Conservation (phyloP, 2,329 filamentous ascomycete species). For the Geosmithia putterillii region DNA sequence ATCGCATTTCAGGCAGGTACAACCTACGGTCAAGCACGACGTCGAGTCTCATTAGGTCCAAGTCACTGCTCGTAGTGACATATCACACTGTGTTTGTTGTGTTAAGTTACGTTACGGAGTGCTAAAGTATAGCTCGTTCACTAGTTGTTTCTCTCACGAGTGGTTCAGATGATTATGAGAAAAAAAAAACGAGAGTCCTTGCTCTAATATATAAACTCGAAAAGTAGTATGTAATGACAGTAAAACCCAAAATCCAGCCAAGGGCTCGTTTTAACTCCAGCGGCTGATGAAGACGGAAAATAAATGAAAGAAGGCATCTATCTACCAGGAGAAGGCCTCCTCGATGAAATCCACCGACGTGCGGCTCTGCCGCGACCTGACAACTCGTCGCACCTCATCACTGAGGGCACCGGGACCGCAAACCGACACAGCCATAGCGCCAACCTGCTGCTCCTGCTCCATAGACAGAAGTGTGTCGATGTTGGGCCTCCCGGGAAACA, state of each 20-base stretch:
- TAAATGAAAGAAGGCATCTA: not conserved
- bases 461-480: constrained; percentile 59
- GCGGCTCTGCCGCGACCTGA: constrained; percentile 49
- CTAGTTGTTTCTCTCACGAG: too few relatives aligned
- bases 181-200: not conserved
- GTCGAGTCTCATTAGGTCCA: too few relatives aligned
- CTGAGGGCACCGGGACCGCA: constrained; percentile 64
- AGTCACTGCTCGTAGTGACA: too few relatives aligned
- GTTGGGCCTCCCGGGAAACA: constrained; percentile 72
- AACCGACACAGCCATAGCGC: constrained; percentile 61
- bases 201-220: not conserved
- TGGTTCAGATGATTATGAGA: too few relatives aligned
- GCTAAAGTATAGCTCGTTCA: too few relatives aligned
- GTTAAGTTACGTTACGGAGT: too few relatives aligned
- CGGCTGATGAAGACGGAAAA: not conserved
- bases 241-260: not conserved
- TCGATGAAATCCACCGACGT: constrained; percentile 68
- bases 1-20: too few relatives aligned
- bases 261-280: not conserved
- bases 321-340: constrained; percentile 57
- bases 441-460: constrained; percentile 64
- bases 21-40: too few relatives aligned
- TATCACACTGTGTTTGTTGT: too few relatives aligned
- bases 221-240: not conserved
- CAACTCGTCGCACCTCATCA: constrained; percentile 60